Base-by-base conservation (phyloP, 495 filamentous ascomycete genomes). In the Neurospora tetraspora region DNA sequence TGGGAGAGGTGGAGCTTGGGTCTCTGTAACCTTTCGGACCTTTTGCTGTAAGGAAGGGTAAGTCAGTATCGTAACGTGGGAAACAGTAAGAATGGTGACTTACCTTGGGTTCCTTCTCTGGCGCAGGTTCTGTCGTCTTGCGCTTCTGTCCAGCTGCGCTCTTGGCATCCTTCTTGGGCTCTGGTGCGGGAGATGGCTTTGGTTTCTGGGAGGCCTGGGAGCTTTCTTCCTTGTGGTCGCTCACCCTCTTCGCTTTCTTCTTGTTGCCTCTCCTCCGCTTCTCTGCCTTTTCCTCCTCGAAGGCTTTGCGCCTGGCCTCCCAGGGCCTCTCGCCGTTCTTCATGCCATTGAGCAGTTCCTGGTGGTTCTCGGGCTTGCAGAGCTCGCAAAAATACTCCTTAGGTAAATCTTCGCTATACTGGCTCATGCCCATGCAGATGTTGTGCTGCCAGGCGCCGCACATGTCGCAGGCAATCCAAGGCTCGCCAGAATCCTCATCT, bases 361-460 rank as follows among this genome's bases (percentile, higher is more conserved):
- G 87, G 80, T 99, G 96, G 71, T 92, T 88, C 71, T 94, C 90
- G 5, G 95, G 96, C 68, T 86, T 85, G 84, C 96, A 99, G 79
- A 90, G 83, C 80, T 99, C 96, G 79, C 96, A 99, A 79, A 89
- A 94, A 82, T 98, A 99, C 77, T 91, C 82, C 76, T 87, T 86
- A 39, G 92, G 92, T 73, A 93, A 83, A 73, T 92, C 88, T 42
- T 93, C 89, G 18, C 91, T 88, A 72, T 89, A 90, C 74, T 93
- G 90, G 72, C 89, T 89, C 73, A 97, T 85, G 37, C 92, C 94
- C 89, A 99, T 94, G 80, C 96, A 99, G 75, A 94, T 89, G 77
- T 96, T 97, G 79, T 99, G 96, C 81, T 99, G 96, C 96, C 96
- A 99, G 68, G 91, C 94, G 37, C 89, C 88, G 78, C 96, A 99